These are phyloP conservation scores for Fusarium albosuccineum DNA, from an alignment of 2,329 filamentous ascomycete species.

Conservation along the genomic window DNA sequence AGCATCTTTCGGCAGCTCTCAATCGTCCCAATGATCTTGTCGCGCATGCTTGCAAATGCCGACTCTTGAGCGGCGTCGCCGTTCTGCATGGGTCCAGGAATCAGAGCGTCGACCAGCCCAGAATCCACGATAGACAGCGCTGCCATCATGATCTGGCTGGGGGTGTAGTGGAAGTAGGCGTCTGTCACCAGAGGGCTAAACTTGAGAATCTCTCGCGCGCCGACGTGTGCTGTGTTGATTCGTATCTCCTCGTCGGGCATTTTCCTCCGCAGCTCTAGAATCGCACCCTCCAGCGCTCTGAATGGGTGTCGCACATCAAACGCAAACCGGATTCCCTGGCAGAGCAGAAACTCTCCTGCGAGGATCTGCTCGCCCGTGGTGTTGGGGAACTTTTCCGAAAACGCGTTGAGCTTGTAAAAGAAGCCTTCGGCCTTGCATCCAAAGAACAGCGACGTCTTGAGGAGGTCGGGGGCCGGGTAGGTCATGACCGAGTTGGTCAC, in stretches of 20 bases:
- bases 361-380: constrained; percentile 85
- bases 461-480: constrained; percentile 89
- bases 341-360: constrained; percentile 91
- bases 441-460: constrained; percentile 92
- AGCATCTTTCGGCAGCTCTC: constrained; percentile 67
- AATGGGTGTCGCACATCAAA: constrained; percentile 95
- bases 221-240: constrained; percentile 74
- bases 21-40: constrained; percentile 65
- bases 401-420: constrained; percentile 75
- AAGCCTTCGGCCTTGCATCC: constrained; percentile 92
- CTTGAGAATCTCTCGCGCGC: constrained; percentile 79
- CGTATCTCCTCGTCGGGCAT: constrained; percentile 69
- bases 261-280: constrained; percentile 83
- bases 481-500: constrained; percentile 96
- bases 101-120: constrained; percentile 66
- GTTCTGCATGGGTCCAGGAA: constrained; percentile 55
- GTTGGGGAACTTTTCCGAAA: constrained; percentile 77
- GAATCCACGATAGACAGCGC: constrained; percentile 82
- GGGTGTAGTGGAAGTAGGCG: constrained; percentile 96
- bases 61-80: constrained; percentile 43
- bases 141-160: constrained; percentile 92
- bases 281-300: constrained; percentile 84
- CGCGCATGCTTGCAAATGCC: constrained; percentile 49
- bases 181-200: constrained; percentile 89
- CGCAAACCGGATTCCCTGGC: constrained; percentile 91